Evolutionary conservation across 2,329 filamentous ascomycete genomes (phyloP), one percentile per base, ranked within the genome.

Genomic region (Beauveria australis): DNA sequence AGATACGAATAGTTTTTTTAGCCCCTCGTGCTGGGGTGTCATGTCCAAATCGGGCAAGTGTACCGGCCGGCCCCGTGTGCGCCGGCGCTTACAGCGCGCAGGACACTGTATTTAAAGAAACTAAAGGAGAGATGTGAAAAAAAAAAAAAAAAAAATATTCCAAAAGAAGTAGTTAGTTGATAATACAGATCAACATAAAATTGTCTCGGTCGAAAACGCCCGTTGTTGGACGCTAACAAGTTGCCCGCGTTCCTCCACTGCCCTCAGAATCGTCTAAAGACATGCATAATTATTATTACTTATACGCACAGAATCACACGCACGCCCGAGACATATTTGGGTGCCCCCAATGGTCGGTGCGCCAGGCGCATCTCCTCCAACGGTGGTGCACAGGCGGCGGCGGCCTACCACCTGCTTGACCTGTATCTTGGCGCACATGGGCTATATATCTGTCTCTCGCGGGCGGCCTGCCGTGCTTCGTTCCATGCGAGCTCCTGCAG

Each of bases 1-100:
- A 22, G 53, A 19, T n/a, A 46, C 8, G 10, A 19, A 12, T 22
- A 6, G 19, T 30, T 6, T 14, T 10, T 52, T 40, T 22, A 3
- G 26, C 41, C 14, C 14, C 43, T 28, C 14, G 18, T 30, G 22
- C 26, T 30, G n/a, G 28, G 6, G 14, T 12, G 40, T 33, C 37
- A 44, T 59, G 57, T 47, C 57, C 57, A 53, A 53, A 60, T 60
- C 48, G 48, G 57, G 57, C 49, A 60, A 60, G 40, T 60, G 24
- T 48, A 60, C 56, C 56, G 47, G 56, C 56, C 56, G 47, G 46
- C 33, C 51, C 46, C 46, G 41, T 30, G 55, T 37, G 14, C 12
- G 33, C 14, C 14, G 12, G 33, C 12, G 33, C 33, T 12, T 10
- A 16, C 33, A 37, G 33, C 12, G 10, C 30, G 30, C 33, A 12